Evolutionary conservation across 2,329 filamentous ascomycete genomes (phyloP), one percentile per base, ranked within the genome.

Genomic region (Exophiala alcalophila): DNA sequence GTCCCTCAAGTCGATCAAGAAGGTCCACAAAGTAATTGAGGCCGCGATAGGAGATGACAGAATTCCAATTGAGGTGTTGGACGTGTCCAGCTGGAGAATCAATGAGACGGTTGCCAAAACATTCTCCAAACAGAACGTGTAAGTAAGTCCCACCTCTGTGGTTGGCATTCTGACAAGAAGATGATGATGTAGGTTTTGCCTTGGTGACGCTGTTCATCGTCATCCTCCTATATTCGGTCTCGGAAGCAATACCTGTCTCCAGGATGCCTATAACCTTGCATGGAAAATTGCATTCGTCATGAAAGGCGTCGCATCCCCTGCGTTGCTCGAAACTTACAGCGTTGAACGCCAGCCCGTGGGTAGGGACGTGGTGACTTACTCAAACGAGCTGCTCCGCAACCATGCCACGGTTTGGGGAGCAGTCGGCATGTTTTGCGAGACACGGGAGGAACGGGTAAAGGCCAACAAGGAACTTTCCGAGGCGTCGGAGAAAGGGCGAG

Each of bases 101-200:
- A 80, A 80, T 50, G 78, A 82, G 57, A 76, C 66, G 4, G 73
- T 80, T 1, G 79, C 78, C 0, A 71, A 79, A 55, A 60, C 63
- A 5, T 83, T 80, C 51, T 71, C 66, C 0, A 72, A 48, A 37
- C 21, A 30, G 18, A 28, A 72, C 26, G 64, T 74, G 60, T 69
- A 62, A 50, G 58, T 59, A 11, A 25, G n/a, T n/a, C n/a, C n/a
- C n/a, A n/a, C 19, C 20, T 25, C 7, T 29, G 23, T 25, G 29
- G 15, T 33, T 34, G 29, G 20, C 15, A 67, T 73, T 6, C 58
- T 65, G 0, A 64, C 70, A 2, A 66, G 78, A 54, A 68, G 79
- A 80, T 50, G 78, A 82, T 57, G 75, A 65, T 5, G 72, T 80
- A 33, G 32, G 6, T 47, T 36, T 20, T 41, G 43, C 32, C 30